A percentile compares a stretch with the other conserved stretches of the same genome.
Evolutionary conservation across 352 stramenopile species (phyloP).

Genomic region (Albugo laibachii): DNA sequence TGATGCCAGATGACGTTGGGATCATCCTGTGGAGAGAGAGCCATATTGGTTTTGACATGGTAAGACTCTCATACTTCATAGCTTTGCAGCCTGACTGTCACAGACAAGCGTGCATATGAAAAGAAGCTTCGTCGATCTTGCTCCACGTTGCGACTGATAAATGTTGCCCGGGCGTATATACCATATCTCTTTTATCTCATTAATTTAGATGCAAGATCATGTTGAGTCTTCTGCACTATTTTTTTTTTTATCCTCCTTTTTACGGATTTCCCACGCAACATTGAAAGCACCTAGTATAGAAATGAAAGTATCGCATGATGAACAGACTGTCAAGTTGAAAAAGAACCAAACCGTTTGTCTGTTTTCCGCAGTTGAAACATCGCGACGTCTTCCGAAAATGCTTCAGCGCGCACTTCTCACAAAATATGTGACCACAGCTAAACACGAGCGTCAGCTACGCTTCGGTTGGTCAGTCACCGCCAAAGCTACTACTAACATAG

Average conservation of each 20-base stretch:
- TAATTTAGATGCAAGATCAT: no score
- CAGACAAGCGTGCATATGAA: no score
- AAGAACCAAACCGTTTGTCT: constrained; percentile 66
- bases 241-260: constrained; percentile 5
- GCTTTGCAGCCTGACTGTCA: no score
- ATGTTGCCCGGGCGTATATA: no score
- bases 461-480: background rate
- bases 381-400: constrained; percentile 58
- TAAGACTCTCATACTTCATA: no score
- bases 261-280: constrained; percentile 59
- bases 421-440: constrained; percentile 93
- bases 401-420: constrained; percentile 81
- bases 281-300: constrained; percentile 60
- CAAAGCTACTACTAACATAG: constrained; percentile 21
- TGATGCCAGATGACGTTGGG: no score
- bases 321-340: background rate
- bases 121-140: no score
- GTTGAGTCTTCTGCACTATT: background rate
- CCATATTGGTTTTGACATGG: no score
- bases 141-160: no score
- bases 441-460: background rate
- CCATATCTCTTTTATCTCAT: no score
- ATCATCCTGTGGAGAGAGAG: no score
- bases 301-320: background rate
- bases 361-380: constrained; percentile 89